Base-by-base conservation (phyloP, 163 green algal genomes). In the Scenedesmus sp. region DNA sequence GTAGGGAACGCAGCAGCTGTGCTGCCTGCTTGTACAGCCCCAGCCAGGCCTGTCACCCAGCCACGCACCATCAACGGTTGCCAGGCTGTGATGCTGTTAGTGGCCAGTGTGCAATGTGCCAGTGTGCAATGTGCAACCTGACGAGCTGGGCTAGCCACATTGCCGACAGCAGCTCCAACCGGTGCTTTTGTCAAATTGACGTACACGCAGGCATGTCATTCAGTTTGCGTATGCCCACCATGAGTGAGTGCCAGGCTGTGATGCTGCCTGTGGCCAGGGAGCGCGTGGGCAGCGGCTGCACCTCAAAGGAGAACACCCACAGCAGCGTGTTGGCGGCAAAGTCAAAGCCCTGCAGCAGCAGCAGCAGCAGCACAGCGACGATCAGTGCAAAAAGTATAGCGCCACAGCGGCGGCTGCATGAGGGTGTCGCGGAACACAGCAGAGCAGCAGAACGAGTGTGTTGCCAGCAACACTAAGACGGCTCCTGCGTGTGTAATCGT, bases 321-420 rank as follows among this genome's bases (percentile, higher is more conserved):
- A 84, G 34, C 34, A 84, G 77, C 77, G 77, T 84, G 77, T 84
- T 84, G 77, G 34, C 77, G 34, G 77, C 77, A 60, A 60, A 60
- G 70, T 79, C 70, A 2, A 79, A 52, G 70, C 70, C 70, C 70
- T 79, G 70, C 70, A 79, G 70, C 23, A 79, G 20, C 23, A 4
- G 6, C 16, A 26, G 7, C 7, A 26, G 26, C 66, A 76, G 66
- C 66, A 76, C n/a, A 18, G 34, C 34, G 34, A 46, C 34, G 34
- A 46, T 12, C 16, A 76, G 16, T 34, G 15, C 66, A 34, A 34
- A 8, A 70, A 9, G 7, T 70, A 18, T 13, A 70, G 10, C 62
- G 18, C 62, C 62, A 70, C 4, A 23, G 62, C 62, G 18, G 62
- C 62, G 18, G 73, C 20, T 54, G 73, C 20, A 9, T 10, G 73